Evolutionary conservation across 495 filamentous ascomycete species (phyloP).

Genomic region (Aspergillus conjunctus): DNA sequence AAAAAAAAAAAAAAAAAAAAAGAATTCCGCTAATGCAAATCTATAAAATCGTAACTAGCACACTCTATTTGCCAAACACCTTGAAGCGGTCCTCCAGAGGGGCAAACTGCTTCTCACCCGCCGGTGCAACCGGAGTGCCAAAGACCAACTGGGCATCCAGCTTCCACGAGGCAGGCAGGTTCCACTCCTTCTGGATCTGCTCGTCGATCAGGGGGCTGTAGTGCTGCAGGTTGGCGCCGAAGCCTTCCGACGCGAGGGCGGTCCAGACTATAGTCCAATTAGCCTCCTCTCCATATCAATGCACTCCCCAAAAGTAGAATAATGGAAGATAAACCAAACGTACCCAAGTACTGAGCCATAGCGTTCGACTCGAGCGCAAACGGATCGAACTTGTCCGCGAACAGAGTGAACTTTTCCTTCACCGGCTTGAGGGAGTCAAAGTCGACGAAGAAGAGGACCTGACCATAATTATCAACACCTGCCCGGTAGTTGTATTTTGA

Average conservation of each 20-base stretch:
- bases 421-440: conserved; percentile 39
- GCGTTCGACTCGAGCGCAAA: conserved; percentile 53
- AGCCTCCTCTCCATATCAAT: neutral
- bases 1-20: no score
- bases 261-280: conserved; percentile 42
- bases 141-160: conserved; percentile 56
- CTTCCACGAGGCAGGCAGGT: conserved; percentile 47
- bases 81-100: conserved; percentile 47
- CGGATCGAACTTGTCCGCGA: conserved; percentile 52
- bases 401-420: conserved; percentile 48
- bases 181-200: conserved; percentile 43
- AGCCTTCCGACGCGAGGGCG: conserved; percentile 51
- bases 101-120: conserved; percentile 42
- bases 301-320: conserved; percentile 8
- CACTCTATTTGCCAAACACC: conserved; percentile 43
- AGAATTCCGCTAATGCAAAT: no score
- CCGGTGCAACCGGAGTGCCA: conserved; percentile 38
- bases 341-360: conserved; percentile 55
- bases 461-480: neutral
- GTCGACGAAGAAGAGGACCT: conserved; percentile 57
- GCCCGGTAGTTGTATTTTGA: neutral
- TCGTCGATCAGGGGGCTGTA: conserved; percentile 55
- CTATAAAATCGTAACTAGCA: no score
- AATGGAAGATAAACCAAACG: conserved; percentile 5
- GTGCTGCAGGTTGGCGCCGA: conserved; percentile 59